Evolutionary conservation across 2,329 filamentous ascomycete species (phyloP).

Genomic region (Pestalotiopsis sp.): DNA sequence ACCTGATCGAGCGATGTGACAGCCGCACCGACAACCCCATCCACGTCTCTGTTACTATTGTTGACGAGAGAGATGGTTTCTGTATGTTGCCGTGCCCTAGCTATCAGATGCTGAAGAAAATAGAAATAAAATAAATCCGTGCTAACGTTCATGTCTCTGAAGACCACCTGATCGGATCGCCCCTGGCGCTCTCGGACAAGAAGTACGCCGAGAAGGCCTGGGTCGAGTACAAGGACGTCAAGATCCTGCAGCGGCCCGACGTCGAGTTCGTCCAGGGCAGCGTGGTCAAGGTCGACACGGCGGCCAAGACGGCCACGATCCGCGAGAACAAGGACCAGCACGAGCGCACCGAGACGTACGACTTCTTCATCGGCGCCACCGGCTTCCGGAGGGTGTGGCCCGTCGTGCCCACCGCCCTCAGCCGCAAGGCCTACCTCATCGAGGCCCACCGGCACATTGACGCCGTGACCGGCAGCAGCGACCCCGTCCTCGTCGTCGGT

Average conservation of each 20-base stretch:
- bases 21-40: slow-evolving; percentile 48
- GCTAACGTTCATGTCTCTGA: background rate
- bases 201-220: slow-evolving; percentile 69
- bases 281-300: slow-evolving; percentile 61
- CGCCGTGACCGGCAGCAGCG: slow-evolving; percentile 49
- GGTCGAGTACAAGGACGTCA: slow-evolving; percentile 69
- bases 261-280: slow-evolving; percentile 69
- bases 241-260: slow-evolving; percentile 63
- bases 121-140: background rate
- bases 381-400: slow-evolving; percentile 73
- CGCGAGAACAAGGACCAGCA: slow-evolving; percentile 48
- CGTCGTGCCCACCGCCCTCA: slow-evolving; percentile 69
- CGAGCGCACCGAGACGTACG: slow-evolving; percentile 57
- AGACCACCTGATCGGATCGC: slow-evolving; percentile 79
- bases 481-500: slow-evolving; percentile 73
- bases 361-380: slow-evolving; percentile 75
- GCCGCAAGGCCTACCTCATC: slow-evolving; percentile 62
- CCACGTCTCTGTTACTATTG: slow-evolving; percentile 70
- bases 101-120: too few relatives aligned
- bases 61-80: slow-evolving; percentile 82
- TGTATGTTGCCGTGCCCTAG: slow-evolving; percentile 53
- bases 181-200: slow-evolving; percentile 68
- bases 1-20: slow-evolving; percentile 67
- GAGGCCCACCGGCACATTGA: slow-evolving; percentile 65
- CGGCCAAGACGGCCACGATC: slow-evolving; percentile 61